Evolutionary conservation across 371 early-diverging fungal species (phyloP), one percentile per base, ranked within the genome.

Genomic region (Dinochytrium kinnereticum): DNA sequence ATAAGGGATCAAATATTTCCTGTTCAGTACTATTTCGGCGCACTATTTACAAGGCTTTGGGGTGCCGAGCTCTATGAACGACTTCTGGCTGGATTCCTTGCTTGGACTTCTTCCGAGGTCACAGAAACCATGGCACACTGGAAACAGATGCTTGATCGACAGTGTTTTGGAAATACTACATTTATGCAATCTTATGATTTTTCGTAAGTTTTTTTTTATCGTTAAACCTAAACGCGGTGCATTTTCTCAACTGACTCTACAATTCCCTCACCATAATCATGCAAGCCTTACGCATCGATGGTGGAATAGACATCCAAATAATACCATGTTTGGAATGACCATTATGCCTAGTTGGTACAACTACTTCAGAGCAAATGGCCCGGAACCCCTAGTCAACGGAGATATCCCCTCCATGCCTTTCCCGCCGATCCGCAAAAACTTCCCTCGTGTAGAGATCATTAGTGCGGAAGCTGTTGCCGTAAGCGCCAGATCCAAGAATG

Each of bases 391-490:
- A 7, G 28, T 64, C 31, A 38, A 64, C 33, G 34, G 34, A 7
- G 64, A 64, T 19, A 17, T 64, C 64, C 64, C 64, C 31, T 19
- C 21, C 15, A 64, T 64, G 64, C 36, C 64, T 38, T 36, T 64
- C 19, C 64, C 64, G 3, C 2, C 15, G 17, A 31, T 64, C 7
- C 19, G 64, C 5, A 38, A 5, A 33, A 38, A 38, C 7, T 36
- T 64, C 64, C 19, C 64, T 2, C 3, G 33, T 17, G 34, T 28
- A 13, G 64, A 64, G 28, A 28, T 38, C 24, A 7, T 64, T 5
- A 64, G 36, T 36, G 64, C 64, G 7, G 64, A 64, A 17, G 64
- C 64, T 38, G 28, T 64, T 64, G 19, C 64, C 38, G 64, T 64
- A 5, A 53, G 55, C 55, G 7, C 59, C 64, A 64, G 15, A 19